Evolutionary conservation across 148 eudicot genomes (phyloP), one percentile per base, ranked within the genome.

Genomic region (Chenopodium quinoa): DNA sequence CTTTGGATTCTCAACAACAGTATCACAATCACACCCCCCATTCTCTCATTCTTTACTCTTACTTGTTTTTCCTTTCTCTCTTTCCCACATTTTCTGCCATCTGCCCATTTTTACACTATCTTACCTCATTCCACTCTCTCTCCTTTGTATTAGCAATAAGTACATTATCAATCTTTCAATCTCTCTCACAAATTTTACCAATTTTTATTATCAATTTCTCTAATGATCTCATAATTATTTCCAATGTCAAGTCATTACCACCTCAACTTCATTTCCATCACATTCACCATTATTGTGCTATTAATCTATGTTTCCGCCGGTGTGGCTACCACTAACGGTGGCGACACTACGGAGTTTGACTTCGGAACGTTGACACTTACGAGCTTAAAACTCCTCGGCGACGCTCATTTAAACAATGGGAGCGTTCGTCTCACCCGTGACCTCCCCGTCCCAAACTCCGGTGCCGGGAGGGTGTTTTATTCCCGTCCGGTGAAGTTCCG

Each of bases 391-490:
- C 89, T 95, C 16, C 82, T 93, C 20, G 98, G 98, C 12, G 98
- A 95, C 67, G 95, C 98, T 29, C 98, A 93, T 85, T 78, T 88
- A 63, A 85, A 82, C 82, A 91, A 95, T 78, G 89, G 84, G 1
- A 90, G 87, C 79, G 86, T 95, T 2, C 79, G 80, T 32, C 95
- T 95, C 79, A 93, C 97, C 0, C 87, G 88, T 0, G 95, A 93
- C 84, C 88, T 95, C 72, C 22, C 89, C 47, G 97, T 95, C 34
- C 97, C 98, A 9, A 90, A 86, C 81, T 91, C 98, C 74, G 95
- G 95, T 23, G 86, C 97, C 71, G 97, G 98, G 9, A 75, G 83
- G 9, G 93, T 85, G 0, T 68, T 91, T 1, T 95, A 93, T 79
- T 80, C 93, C 19, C 80, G 58, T 0, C 98, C 98, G 4, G 60